Evolutionary conservation across 2,329 filamentous ascomycete species (phyloP), one percentile per base, ranked within the genome.

Genomic region (Ceratocystis alfenasii): DNA sequence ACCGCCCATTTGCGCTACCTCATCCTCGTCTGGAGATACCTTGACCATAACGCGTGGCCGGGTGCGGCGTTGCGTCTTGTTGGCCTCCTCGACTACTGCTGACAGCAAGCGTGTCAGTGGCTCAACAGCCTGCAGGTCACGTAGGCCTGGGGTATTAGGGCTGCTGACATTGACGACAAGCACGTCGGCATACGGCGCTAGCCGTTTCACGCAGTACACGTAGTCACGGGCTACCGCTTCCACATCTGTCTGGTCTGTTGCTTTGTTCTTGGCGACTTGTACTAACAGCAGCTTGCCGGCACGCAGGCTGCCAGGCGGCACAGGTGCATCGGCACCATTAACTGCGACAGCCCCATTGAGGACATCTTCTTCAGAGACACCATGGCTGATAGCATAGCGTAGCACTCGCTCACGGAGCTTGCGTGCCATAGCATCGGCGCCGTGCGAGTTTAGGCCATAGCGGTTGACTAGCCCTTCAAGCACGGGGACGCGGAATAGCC

Each of bases 161-260:
- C 89, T 95, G 72, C 91, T 96, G 62, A 99, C 94, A 72, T 99
- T 99, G 72, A 99, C 94, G 6, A 97, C 93, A n/a, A 99, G 78
- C 45, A 99, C 88, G 72, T 99, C 94, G 10, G 94, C 91, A 73
- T 96, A 99, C 63, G 82, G 87, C 3, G 88, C 94, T 46, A 99
- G 78, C 59, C 86, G 82, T 65, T 88, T 80, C 2, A 96, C 92
- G 71, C 93, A 96, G 75, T 88, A 89, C n/a, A 94, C 88, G 73
- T 97, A 96, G 73, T 87, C 84, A 71, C 87, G 83, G 28, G 83
- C 81, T 63, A 97, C 87, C 41, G 91, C 92, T 53, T 87, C 83
- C 68, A 96, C 87, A 73, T 97, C 90, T 61, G 81, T 80, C 73
- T 95, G 92, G 22, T 90, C 85, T 0, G 94, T 99, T 60, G 84